phyloP scores from a whole-genome alignment of 2,329 filamentous ascomycete genomes.

The Alternaria infectoria region DNA sequence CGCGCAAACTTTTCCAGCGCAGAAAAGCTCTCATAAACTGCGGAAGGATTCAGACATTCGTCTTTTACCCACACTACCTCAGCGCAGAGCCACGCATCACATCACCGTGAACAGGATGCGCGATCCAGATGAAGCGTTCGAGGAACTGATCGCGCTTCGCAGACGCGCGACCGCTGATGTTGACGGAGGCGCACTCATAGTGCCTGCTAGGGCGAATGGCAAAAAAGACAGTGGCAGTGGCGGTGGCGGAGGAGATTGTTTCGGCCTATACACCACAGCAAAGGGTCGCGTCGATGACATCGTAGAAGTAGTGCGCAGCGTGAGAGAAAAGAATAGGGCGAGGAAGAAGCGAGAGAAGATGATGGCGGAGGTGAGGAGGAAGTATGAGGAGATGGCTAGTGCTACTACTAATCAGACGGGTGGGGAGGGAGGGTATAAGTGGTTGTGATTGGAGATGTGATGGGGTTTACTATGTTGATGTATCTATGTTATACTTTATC shows the following conservation, averaged over 20 bases:
- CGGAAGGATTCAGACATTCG: neutral
- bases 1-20: neutral
- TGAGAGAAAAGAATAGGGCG: neutral
- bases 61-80: neutral
- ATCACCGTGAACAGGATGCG: neutral
- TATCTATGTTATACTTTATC: neutral
- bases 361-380: neutral
- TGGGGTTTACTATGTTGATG: neutral
- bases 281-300: neutral
- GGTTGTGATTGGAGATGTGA: neutral
- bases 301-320: neutral
- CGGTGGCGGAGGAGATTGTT: neutral
- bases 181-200: neutral
- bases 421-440: neutral
- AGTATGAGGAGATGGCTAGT: neutral
- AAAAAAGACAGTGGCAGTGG: accelerated
- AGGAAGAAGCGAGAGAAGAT: neutral
- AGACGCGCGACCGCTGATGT: neutral
- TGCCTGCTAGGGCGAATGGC: neutral
- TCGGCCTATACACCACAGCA: neutral
- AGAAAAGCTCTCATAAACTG: neutral
- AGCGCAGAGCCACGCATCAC: neutral
- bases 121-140: neutral
- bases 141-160: neutral
- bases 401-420: neutral